Conservation (phyloP, 1,284 basidiomycete species). For the Lentinula novae-zelandiae region DNA sequence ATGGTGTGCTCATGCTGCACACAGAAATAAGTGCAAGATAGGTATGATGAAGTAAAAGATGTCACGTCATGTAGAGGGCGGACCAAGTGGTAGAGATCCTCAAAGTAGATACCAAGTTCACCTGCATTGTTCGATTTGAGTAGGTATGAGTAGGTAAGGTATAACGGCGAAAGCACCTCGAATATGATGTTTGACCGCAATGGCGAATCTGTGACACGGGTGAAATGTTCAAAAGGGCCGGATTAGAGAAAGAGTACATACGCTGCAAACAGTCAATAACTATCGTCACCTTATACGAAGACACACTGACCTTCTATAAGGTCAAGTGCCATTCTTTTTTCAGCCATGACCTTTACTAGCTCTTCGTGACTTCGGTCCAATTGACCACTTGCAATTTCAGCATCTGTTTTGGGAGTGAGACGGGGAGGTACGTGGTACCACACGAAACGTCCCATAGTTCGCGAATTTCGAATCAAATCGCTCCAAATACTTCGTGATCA, state of each 20-base stretch:
- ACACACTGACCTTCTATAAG: slow-evolving; percentile 48
- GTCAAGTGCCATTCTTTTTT: slow-evolving; percentile 58
- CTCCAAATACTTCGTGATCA: neutral
- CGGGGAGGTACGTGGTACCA: slow-evolving; percentile 62
- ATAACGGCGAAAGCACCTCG: slow-evolving; percentile 32
- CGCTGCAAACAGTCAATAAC: neutral
- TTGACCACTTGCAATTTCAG: slow-evolving; percentile 28
- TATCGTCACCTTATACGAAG: neutral
- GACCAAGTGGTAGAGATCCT: slow-evolving; percentile 53
- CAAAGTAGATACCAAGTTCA: slow-evolving; percentile 56
- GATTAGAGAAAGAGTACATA: neutral
- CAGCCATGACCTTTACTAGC: slow-evolving; percentile 48
- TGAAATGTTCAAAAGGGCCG: neutral
- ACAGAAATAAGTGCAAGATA: too few species aligned
- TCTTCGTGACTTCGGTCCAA: slow-evolving; percentile 34
- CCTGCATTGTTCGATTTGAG: slow-evolving; percentile 22
- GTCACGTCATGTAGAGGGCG: slow-evolving; percentile 38
- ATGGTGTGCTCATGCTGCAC: slow-evolving; percentile 30
- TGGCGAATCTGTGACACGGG: slow-evolving; percentile 38
- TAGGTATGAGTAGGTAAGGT: neutral
- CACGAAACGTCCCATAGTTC: slow-evolving; percentile 48
- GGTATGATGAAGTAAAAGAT: neutral
- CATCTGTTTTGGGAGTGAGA: slow-evolving; percentile 32
- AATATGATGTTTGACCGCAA: slow-evolving; percentile 62
- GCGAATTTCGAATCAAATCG: slow-evolving; percentile 44